Evolutionary conservation across 805 yeast genomes (phyloP), one percentile per base, ranked within the genome.

Genomic region (Suhomyces faveliae): DNA sequence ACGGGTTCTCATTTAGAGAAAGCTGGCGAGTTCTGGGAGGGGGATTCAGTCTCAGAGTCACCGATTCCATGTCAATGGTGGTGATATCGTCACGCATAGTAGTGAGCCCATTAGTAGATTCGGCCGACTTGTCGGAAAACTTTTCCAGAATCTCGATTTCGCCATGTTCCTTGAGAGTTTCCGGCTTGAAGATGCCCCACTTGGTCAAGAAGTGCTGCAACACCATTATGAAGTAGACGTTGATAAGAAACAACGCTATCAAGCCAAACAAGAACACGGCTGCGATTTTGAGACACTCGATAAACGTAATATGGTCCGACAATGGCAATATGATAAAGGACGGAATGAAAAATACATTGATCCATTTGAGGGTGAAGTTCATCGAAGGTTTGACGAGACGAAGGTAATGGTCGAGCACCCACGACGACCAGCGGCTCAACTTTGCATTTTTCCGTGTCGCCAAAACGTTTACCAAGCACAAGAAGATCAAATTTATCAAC

Each of bases 281-380:
- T 0, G 87, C 88, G 30, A 87, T 87, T 44, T 83, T 83, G 55
- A 84, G 70, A 9, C 88, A 87, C 55, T 87, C 92, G 19, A 75
- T 77, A 38, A 83, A 83, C 13, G 83, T 71, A 42, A 87, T 83
- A 51, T 78, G 77, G n/a, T 78, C 76, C 10, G 88, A 78, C 45
- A 86, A 71, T 0, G 92, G 92, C 27, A 87, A 72, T 0, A 84
- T 78, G 30, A 87, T 80, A 59, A 87, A 87, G 0, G 90, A 83
- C 0, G 94, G 92, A 0, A 88, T 81, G 71, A 87, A 87, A 59
- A 83, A 85, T 5, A 85, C 76, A 60, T 84, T 85, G 66, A 87
- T 87, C 92, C 94, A 87, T 47, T 85, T 74, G 43, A 87, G 70
- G 1, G 85, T 73, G 61, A 85, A 84, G 51, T 85, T 85, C 68